Percentiles rank a stretch among this genome's conserved stretches.
Evolutionary conservation across 163 green algal genomes (phyloP).

Genomic region (Coccomyxa subellipsoidea): DNA sequence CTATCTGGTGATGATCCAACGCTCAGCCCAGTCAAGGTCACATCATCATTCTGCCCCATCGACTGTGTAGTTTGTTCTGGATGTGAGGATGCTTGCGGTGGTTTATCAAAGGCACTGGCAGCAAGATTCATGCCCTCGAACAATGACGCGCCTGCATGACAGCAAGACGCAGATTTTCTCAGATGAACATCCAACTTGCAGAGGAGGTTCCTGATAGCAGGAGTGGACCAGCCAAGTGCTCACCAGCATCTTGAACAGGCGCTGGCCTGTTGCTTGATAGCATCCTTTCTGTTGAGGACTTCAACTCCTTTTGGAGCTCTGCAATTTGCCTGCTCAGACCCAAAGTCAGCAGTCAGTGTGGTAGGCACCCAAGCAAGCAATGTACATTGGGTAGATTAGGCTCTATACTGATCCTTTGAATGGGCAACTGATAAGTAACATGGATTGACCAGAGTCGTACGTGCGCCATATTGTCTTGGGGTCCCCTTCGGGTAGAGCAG

Average conservation of each 20-base stretch:
- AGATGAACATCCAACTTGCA: neutral
- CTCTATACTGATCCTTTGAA: neutral
- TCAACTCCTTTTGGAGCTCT: slow-evolving; percentile 23
- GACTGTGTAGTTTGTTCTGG: neutral
- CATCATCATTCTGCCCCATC: neutral
- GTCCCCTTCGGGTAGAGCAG: slow-evolving; percentile 19
- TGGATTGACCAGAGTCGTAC: neutral
- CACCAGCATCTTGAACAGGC: neutral
- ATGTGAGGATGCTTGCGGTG: neutral
- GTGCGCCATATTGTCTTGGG: slow-evolving; percentile 23
- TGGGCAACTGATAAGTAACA: neutral
- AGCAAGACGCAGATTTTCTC: neutral
- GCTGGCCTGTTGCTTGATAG: slow-evolving; percentile 8
- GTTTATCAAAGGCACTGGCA: neutral
- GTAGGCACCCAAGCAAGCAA: neutral
- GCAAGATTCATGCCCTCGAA: slow-evolving; percentile 7
- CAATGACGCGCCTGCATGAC: slow-evolving; percentile 3
- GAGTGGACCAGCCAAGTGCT: neutral
- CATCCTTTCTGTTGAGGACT: slow-evolving; percentile 27
- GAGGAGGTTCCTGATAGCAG: neutral
- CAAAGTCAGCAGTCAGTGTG: neutral
- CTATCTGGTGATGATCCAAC: neutral
- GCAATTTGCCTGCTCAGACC: slow-evolving; percentile 16
- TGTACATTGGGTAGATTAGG: neutral
- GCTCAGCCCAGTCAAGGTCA: neutral